Base-by-base conservation (phyloP, 169 alveolate species). In the Cardiosporidium cionae region DNA sequence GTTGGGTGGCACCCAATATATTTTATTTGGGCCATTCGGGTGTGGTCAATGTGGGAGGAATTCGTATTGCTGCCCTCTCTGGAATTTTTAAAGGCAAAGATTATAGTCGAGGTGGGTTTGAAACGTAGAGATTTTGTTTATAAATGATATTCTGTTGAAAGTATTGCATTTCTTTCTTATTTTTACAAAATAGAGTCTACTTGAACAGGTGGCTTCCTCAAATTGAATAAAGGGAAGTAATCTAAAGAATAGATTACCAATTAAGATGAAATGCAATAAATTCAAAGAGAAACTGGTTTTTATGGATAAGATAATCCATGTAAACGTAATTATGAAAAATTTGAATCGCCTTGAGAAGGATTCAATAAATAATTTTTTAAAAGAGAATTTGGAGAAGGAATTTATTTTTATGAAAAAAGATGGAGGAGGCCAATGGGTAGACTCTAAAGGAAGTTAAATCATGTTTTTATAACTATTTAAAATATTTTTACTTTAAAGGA, bases 1-100 rank as follows among this genome's bases (percentile, higher is more conserved):
- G 99, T 5, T 97, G 98, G 98, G 97, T 95, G 27, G 98, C 98
- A 29, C 97, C 97, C 72, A 96, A 96, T 81, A 95, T 97, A 27
- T 97, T 91, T 80, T 97, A 89, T 79, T 70, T 97, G 85, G 99
- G 99, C 5, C 88, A 86, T 54, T 80, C 96, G 65, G 97, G 97
- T 23, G 89, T 94, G 3, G 86, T 94, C n/a, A 87, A 89, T 65
- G 86, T 94, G 29, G 82, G 86, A 9, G 91, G 86, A n/a, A 33
- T 96, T 5, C 91, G 97, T 69, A 89, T 96, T 64, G 97, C 96
- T 25, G 98, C 98, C 54, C 71, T 93, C 32, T 93, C 98, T 25
- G 99, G 99, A 27, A 96, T 95, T 35, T 95, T 87, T 79, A 90
- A 96, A 72, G 58, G 66, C 37, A 84, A 81, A 78, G 95, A 92